Conservation (phyloP, 768 basidiomycete species). For the Mrakia hoshinonis region DNA sequence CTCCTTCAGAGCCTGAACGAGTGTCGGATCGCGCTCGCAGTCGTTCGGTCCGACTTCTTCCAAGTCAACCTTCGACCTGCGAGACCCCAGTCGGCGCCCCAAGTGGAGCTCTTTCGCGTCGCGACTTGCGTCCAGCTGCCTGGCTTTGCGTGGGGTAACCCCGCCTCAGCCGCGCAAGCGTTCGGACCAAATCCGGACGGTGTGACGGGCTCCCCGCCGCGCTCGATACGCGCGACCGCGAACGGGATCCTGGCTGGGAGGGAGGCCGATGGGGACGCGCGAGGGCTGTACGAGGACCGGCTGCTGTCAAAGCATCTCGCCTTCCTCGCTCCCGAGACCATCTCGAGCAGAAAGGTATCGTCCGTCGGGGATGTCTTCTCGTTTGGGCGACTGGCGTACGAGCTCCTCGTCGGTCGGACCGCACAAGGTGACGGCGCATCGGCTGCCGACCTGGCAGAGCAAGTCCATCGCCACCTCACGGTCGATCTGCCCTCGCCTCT, state of each 20-base stretch:
- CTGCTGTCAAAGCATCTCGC: not conserved
- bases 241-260: no score
- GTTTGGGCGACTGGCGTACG: constrained; percentile 36
- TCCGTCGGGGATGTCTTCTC: constrained; percentile 33
- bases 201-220: not conserved
- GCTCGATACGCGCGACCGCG: not conserved
- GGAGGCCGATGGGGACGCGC: not conserved
- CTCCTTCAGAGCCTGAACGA: not conserved
- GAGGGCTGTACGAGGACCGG: not conserved
- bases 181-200: not conserved
- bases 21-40: not conserved
- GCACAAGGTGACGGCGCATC: constrained; percentile 28
- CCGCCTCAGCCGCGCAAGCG: not conserved
- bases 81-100: not conserved
- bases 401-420: constrained; percentile 32
- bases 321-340: constrained; percentile 12
- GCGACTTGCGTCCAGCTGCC: not conserved
- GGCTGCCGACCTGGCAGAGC: constrained; percentile 31
- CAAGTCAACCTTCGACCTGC: constrained; percentile 2
- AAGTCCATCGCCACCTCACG: constrained; percentile 34
- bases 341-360: not conserved
- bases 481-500: not conserved
- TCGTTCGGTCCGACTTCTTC: constrained; percentile 6
- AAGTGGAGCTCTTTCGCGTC: not conserved
- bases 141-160: not conserved